phyloP scores from a whole-genome alignment of 2,329 filamentous ascomycete species.

The Proliferodiscus dingleyae region DNA sequence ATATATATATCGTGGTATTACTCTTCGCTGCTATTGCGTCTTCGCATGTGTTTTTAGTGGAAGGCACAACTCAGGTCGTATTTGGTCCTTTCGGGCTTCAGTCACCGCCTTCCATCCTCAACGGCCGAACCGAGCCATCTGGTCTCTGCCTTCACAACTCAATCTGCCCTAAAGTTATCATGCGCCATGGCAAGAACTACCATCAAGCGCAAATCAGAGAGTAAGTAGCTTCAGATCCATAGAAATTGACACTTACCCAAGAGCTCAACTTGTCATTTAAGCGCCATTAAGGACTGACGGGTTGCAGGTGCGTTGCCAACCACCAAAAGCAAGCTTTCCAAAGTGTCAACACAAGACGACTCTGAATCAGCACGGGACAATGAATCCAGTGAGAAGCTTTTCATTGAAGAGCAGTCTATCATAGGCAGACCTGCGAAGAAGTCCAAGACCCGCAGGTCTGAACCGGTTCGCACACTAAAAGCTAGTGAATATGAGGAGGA shows the following conservation, averaged over 20 bases:
- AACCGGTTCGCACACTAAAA: conserved; percentile 12
- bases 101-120: no score
- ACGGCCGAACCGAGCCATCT: no score
- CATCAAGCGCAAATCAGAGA: conserved; percentile 20
- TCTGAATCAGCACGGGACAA: conserved; percentile 7
- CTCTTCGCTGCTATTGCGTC: no score
- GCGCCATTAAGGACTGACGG: conserved; percentile 5
- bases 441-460: conserved; percentile 18
- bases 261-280: neutral
- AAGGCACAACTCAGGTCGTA: no score
- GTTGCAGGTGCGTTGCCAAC: conserved; percentile 15
- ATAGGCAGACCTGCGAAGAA: conserved; percentile 16
- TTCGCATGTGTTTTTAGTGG: no score
- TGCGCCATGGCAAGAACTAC: conserved; percentile 6
- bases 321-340: conserved; percentile 17
- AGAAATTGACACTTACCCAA: neutral
- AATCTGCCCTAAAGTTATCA: no score
- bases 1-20: no score
- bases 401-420: conserved; percentile 2
- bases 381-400: conserved; percentile 8
- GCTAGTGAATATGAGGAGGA: conserved; percentile 26
- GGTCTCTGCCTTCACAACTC: no score
- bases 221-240: conserved; percentile 6
- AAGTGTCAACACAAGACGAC: conserved; percentile 7
- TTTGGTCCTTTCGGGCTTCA: no score